Conservation (phyloP, 768 basidiomycete genomes). For the Leccinum fibrillosum region DNA sequence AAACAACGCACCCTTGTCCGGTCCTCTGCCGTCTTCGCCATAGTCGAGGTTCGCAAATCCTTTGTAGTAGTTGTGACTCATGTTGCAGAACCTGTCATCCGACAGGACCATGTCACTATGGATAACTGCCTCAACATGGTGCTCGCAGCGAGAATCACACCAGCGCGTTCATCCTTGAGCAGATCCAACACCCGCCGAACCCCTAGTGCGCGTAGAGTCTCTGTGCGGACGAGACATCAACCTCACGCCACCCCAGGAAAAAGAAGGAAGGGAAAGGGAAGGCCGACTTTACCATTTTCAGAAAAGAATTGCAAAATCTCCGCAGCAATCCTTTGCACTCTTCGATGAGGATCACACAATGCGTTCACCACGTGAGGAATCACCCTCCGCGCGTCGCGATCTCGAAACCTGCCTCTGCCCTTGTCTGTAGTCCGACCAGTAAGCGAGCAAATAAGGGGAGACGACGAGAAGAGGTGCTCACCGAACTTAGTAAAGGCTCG, state of each 20-base stretch:
- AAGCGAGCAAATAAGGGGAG: neutral
- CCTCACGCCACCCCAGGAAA: neutral
- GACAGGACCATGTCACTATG: slow-evolving; percentile 10
- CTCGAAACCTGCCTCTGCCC: neutral
- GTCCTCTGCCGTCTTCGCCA: slow-evolving; percentile 12
- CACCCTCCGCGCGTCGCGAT: neutral
- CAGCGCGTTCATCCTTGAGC: slow-evolving; percentile 18
- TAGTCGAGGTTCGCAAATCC: slow-evolving; percentile 12
- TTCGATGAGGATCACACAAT: no score
- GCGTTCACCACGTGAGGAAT: no score
- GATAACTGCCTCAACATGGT: slow-evolving; percentile 13
- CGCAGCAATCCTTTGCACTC: slow-evolving; percentile 3
- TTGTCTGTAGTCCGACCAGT: slow-evolving; percentile 1
- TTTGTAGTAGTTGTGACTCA: slow-evolving; percentile 21
- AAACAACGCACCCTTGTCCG: slow-evolving; percentile 7
- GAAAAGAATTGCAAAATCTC: slow-evolving; percentile 13
- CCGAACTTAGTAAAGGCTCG: slow-evolving; percentile 19
- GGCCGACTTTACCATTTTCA: slow-evolving; percentile 6
- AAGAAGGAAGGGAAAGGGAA: neutral
- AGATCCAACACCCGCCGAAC: slow-evolving; percentile 11
- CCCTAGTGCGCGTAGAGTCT: slow-evolving; percentile 7
- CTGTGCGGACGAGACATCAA: neutral
- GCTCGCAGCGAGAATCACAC: slow-evolving; percentile 16
- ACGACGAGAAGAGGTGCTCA: neutral
- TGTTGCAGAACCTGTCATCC: slow-evolving; percentile 12